Conservation (phyloP, 495 filamentous ascomycete species). For the Podospora pseudopauciseta region DNA sequence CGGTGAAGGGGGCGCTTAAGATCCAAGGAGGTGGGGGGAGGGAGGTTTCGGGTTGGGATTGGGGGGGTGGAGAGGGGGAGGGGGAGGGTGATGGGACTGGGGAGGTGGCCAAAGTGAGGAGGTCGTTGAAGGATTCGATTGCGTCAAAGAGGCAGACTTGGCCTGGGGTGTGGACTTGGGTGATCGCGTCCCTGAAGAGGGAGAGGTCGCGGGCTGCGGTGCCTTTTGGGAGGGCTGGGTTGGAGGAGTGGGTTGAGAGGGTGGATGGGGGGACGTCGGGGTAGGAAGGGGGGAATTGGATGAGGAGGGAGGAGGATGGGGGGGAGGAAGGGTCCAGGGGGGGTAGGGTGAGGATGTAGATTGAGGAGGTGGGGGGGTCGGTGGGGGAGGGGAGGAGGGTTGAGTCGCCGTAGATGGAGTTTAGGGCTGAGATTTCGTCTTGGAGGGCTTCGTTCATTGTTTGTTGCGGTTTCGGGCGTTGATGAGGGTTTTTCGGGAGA, state of each 20-base stretch:
- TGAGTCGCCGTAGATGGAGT: constrained; percentile 80
- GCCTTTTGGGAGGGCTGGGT: constrained; percentile 58
- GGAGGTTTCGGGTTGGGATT: background rate
- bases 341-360: constrained; percentile 53
- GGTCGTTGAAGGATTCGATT: constrained; percentile 58
- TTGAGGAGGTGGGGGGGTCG: constrained; percentile 26
- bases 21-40: constrained; percentile 59
- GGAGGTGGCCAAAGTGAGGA: constrained; percentile 19
- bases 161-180: constrained; percentile 63
- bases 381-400: constrained; percentile 48
- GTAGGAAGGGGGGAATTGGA: constrained; percentile 69
- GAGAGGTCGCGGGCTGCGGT: constrained; percentile 64
- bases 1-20: constrained; percentile 64
- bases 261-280: constrained; percentile 65
- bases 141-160: constrained; percentile 86
- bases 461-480: background rate
- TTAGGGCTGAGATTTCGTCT: constrained; percentile 86
- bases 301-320: constrained; percentile 50
- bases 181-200: constrained; percentile 62
- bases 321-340: constrained; percentile 46
- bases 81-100: background rate
- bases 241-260: constrained; percentile 61
- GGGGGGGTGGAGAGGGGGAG: background rate
- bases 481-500: constrained; percentile 20
- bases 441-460: constrained; percentile 69